These are phyloP conservation scores for Gossypium longicalyx DNA, from an alignment of 345 rosid species.

Conservation along the genomic window DNA sequence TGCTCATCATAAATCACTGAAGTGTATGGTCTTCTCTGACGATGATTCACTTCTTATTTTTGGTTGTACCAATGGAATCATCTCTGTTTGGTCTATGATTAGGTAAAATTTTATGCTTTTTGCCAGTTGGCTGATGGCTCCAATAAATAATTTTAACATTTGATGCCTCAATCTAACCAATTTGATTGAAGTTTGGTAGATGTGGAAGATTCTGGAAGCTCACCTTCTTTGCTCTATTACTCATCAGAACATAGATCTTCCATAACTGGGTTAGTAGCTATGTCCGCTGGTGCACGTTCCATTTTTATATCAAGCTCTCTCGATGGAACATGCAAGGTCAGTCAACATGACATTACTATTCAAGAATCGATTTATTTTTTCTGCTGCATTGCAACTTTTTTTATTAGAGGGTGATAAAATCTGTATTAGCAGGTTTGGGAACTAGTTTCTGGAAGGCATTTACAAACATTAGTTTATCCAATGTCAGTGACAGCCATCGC, in stretches of 20 bases:
- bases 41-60: conserved; percentile 46
- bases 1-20: conserved; percentile 39
- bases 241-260: conserved; percentile 40
- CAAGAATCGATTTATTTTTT: background rate
- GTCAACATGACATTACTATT: background rate
- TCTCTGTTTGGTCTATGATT: conserved; percentile 42
- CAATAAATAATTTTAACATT: background rate
- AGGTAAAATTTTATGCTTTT: conserved; percentile 28
- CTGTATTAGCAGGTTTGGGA: conserved; percentile 42
- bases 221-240: conserved; percentile 28
- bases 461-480: conserved; percentile 37
- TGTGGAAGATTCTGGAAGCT: conserved; percentile 27
- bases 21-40: conserved; percentile 39
- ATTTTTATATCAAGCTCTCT: conserved; percentile 47
- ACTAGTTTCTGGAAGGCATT: conserved; percentile 32
- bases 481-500: conserved; percentile 35
- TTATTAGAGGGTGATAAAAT: background rate
- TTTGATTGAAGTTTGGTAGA: conserved; percentile 33
- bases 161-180: conserved; percentile 19
- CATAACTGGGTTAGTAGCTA: conserved; percentile 35
- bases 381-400: conserved; percentile 1
- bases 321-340: conserved; percentile 50
- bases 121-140: background rate
- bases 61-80: conserved; percentile 46
- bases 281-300: conserved; percentile 23